These are phyloP conservation scores for Heterobasidion parviporum DNA, from an alignment of 1,284 basidiomycete genomes.

Conservation along the genomic window DNA sequence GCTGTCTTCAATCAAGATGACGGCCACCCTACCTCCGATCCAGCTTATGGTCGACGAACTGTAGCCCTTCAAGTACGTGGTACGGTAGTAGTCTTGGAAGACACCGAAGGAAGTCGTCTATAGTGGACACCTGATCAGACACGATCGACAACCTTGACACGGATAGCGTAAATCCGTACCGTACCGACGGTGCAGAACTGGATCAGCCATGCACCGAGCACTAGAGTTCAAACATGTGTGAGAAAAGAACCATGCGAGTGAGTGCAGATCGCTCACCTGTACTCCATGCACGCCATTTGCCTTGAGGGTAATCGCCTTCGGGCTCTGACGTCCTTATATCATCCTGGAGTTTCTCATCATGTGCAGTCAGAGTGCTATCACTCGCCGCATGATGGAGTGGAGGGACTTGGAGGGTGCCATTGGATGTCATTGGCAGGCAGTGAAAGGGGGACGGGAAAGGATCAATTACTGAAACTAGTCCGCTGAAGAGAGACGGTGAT, in stretches of 20 bases:
- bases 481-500: no score
- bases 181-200: conserved; percentile 5
- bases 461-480: no score
- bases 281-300: conserved; percentile 3
- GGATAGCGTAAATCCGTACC: neutral
- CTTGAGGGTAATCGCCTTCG: conserved; percentile 1
- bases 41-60: conserved; percentile 15
- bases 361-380: no score
- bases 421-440: no score
- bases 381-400: no score
- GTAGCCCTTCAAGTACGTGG: conserved; percentile 8
- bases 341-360: no score
- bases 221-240: neutral
- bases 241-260: neutral
- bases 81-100: conserved; percentile 14
- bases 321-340: no score
- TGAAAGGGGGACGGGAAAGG: no score
- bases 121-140: neutral
- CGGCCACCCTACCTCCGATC: conserved; percentile 10
- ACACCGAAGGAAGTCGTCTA: conserved; percentile 12
- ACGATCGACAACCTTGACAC: neutral
- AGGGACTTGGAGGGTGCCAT: no score
- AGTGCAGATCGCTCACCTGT: neutral
- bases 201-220: conserved; percentile 4
- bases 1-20: neutral